A percentile compares a stretch with the other conserved stretches of the same genome.
Conservation (phyloP, 1,139 yeast species). For the Magnusiomyces paraingens region DNA sequence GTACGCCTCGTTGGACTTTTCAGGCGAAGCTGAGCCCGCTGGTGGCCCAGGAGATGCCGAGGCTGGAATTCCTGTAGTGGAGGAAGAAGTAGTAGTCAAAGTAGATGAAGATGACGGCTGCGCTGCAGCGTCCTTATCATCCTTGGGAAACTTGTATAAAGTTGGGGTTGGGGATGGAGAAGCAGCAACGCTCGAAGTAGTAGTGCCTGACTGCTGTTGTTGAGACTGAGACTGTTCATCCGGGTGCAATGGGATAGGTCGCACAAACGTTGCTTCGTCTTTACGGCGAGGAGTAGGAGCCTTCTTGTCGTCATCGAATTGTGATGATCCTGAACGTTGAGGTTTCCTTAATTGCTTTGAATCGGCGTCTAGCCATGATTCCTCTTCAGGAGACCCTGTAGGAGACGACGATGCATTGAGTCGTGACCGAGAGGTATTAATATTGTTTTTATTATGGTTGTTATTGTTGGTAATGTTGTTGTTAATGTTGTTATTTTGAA, state of each 20-base stretch:
- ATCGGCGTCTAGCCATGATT: no score
- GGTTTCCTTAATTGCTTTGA: no score
- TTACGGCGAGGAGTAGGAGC: not conserved
- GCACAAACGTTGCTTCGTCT: conserved; percentile 1
- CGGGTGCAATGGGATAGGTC: conserved; percentile 1
- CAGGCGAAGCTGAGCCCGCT: not conserved
- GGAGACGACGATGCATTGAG: no score
- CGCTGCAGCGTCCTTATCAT: not conserved
- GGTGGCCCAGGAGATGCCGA: not conserved
- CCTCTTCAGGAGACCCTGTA: no score
- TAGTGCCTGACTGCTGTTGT: not conserved
- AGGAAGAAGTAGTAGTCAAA: not conserved
- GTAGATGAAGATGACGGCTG: no score
- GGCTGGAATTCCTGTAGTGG: not conserved
- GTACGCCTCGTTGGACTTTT: not conserved
- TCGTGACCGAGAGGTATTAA: no score
- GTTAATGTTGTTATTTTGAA: not conserved
- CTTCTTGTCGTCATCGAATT: no score
- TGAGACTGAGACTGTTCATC: not conserved
- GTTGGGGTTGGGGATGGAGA: conserved; percentile 3
- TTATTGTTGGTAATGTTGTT: not conserved
- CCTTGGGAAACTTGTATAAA: not conserved
- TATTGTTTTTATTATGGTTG: not conserved
- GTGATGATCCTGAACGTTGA: no score
- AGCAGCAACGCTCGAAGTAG: conserved; percentile 4